Evolutionary conservation across 1,284 basidiomycete species (phyloP).

Genomic region (Ganoderma lingzhi): DNA sequence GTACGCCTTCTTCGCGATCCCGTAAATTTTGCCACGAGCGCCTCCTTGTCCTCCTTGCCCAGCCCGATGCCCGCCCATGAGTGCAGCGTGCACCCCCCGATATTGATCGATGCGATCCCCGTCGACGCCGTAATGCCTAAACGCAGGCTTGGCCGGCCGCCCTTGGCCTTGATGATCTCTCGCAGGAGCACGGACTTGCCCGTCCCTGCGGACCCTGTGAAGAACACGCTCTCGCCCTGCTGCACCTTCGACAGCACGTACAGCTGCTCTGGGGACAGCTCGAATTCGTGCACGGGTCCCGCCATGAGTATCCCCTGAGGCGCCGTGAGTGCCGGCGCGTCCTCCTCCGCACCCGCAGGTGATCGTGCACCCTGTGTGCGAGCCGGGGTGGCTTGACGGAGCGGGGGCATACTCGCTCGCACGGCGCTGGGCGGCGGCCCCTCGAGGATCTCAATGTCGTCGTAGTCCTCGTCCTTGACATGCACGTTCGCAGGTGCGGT

Average conservation of each 20-base stretch:
- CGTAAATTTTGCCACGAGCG: constrained; percentile 71
- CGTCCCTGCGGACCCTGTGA: constrained; percentile 87
- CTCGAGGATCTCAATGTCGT: constrained; percentile 10
- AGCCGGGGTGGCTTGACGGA: background rate
- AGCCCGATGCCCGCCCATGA: constrained; percentile 93
- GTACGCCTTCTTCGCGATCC: constrained; percentile 40
- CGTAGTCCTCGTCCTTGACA: constrained; percentile 2
- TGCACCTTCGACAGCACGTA: constrained; percentile 63
- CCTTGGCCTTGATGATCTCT: constrained; percentile 76
- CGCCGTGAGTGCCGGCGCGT: constrained; percentile 6
- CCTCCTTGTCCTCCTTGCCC: constrained; percentile 73
- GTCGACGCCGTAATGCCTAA: constrained; percentile 74
- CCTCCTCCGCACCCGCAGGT: background rate
- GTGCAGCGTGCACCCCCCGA: constrained; percentile 93
- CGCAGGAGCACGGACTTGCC: constrained; percentile 96
- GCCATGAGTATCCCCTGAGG: constrained; percentile 10
- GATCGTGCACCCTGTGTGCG: background rate
- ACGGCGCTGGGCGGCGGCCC: constrained; percentile 4
- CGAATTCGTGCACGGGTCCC: constrained; percentile 18
- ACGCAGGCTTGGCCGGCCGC: constrained; percentile 18
- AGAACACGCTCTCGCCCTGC: constrained; percentile 75
- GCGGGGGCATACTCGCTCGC: background rate
- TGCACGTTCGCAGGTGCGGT: background rate
- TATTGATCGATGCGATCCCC: constrained; percentile 95
- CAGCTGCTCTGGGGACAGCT: constrained; percentile 62